phyloP scores from a whole-genome alignment of 1,139 yeast genomes.

The Hyphopichia fennica region DNA sequence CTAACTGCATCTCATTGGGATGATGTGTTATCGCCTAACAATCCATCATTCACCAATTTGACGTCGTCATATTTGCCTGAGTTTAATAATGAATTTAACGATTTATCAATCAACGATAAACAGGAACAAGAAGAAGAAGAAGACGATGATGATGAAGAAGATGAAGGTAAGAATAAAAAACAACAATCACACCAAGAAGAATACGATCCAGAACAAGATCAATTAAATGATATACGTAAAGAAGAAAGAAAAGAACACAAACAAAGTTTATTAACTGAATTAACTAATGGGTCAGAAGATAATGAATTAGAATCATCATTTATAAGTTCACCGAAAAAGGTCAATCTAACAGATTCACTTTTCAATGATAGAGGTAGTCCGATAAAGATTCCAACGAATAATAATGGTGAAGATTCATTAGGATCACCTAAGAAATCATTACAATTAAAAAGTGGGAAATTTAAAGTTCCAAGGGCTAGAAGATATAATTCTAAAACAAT shows the following conservation, averaged over 20 bases:
- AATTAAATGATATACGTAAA: slow-evolving; percentile 29
- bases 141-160: slow-evolving; percentile 16
- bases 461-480: slow-evolving; percentile 49
- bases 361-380: slow-evolving; percentile 42
- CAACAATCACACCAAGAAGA: slow-evolving; percentile 8
- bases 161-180: slow-evolving; percentile 6
- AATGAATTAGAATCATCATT: slow-evolving; percentile 22
- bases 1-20: slow-evolving; percentile 41
- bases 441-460: slow-evolving; percentile 18
- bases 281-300: slow-evolving; percentile 33
- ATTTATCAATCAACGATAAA: slow-evolving; percentile 18
- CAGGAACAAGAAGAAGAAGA: slow-evolving; percentile 19
- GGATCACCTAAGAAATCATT: slow-evolving; percentile 32
- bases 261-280: slow-evolving; percentile 34
- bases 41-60: slow-evolving; percentile 10
- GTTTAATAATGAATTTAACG: slow-evolving; percentile 27
- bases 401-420: slow-evolving; percentile 9
- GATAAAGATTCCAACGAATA: slow-evolving; percentile 11
- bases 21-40: slow-evolving; percentile 28
- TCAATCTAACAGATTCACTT: slow-evolving; percentile 25
- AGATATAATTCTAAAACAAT: slow-evolving; percentile 32
- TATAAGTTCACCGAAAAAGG: slow-evolving; percentile 20
- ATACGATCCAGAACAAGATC: slow-evolving; percentile 29
- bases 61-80: slow-evolving; percentile 14
- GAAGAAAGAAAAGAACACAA: slow-evolving; percentile 39